phyloP scores from a whole-genome alignment of 441 rosid species.

The Eutrema salsugineum region DNA sequence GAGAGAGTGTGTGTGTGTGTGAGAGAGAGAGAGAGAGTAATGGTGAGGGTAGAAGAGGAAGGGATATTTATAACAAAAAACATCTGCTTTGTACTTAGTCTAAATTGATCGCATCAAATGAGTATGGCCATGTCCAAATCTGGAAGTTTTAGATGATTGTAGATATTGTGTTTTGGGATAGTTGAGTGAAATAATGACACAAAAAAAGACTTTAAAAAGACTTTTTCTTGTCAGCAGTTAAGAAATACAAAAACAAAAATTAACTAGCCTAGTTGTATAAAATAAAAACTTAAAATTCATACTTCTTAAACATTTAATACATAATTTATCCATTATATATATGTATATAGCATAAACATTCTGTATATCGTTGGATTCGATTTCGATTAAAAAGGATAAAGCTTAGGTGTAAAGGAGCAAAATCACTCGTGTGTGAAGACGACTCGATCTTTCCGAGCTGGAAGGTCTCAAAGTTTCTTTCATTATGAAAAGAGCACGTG shows the following conservation, averaged over 20 bases:
- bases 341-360: not conserved
- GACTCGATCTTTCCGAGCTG: not conserved
- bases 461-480: constrained; percentile 10
- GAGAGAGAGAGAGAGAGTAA: constrained; percentile 21
- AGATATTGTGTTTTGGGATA: not conserved
- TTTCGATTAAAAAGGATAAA: not conserved
- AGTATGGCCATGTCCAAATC: constrained; percentile 2
- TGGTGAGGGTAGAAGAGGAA: constrained; percentile 14
- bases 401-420: not conserved
- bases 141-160: constrained; percentile 7
- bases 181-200: not conserved
- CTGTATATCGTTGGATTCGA: not conserved
- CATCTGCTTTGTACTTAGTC: constrained; percentile 16
- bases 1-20: too few relatives aligned
- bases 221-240: too few relatives aligned
- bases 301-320: not conserved
- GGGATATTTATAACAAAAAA: constrained; percentile 21
- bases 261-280: too few relatives aligned
- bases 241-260: too few relatives aligned
- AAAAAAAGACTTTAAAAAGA: too few relatives aligned
- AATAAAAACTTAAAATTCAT: not conserved
- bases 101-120: constrained; percentile 21
- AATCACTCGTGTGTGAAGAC: not conserved
- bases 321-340: not conserved
- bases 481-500: not conserved